phyloP scores from a whole-genome alignment of 305 asterid species.

The Vinca major region DNA sequence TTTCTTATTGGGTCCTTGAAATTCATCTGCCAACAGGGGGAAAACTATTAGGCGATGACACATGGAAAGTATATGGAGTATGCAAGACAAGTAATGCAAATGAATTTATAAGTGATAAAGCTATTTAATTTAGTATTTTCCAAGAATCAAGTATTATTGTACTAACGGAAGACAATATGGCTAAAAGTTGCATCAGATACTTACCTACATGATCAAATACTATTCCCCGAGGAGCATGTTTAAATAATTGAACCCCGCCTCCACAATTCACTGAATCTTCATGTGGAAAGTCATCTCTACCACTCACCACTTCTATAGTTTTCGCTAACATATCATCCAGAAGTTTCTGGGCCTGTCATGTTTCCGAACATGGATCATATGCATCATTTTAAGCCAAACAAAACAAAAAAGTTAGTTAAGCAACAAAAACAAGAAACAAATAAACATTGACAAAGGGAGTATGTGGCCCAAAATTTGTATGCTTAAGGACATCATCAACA shows the following conservation, averaged over 20 bases:
- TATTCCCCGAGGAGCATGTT: conserved; percentile 61
- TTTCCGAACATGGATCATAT: conserved; percentile 7
- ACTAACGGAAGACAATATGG: background rate
- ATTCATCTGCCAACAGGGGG: conserved; percentile 35
- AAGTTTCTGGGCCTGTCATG: conserved; percentile 53
- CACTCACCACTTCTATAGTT: conserved; percentile 45
- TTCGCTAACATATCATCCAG: conserved; percentile 52
- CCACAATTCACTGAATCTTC: conserved; percentile 31
- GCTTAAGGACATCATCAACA: background rate
- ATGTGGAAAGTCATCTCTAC: conserved; percentile 16
- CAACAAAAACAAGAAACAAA: background rate
- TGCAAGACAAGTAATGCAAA: conserved; percentile 4
- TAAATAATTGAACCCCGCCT: conserved; percentile 69
- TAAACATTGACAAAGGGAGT: background rate
- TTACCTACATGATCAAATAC: conserved; percentile 54
- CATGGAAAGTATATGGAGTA: background rate
- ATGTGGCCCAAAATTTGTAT: background rate
- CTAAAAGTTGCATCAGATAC: conserved; percentile 1
- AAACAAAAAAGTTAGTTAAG: background rate
- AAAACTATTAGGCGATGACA: conserved; percentile 1
- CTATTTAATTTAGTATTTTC: background rate
- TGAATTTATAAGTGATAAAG: background rate
- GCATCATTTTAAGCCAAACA: background rate
- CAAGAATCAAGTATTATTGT: background rate
- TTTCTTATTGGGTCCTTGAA: conserved; percentile 47